Base-by-base conservation (phyloP, 1,139 yeast species). In the Groenewaldozyma auringiensis region DNA sequence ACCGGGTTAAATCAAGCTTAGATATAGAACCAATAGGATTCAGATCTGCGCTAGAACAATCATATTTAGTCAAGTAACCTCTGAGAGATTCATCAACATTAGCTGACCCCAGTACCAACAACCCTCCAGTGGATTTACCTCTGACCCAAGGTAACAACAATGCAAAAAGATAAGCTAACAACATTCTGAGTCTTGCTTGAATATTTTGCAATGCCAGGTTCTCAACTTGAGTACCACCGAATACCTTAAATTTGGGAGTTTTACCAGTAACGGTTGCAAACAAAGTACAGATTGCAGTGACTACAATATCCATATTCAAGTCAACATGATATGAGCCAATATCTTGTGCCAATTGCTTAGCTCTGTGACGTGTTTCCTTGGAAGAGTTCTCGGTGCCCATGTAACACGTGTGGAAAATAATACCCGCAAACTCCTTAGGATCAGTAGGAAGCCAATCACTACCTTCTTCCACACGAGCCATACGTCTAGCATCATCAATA, bases 21-120 rank as follows among this genome's bases (percentile, higher is more conserved):
- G 97, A 88, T 44, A 92, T 85, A 22, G 97, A 96, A 14, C 99
- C 99, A 57, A 92, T 92, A 14, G 98, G 99, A 61, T 92, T 92
- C 50, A 92, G 77, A 67, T 92, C 99, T 1, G 98, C 98, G 35
- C 94, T 82, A 13, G 96, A 88, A 63, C 96, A 88, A 64, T 92
- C 99, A 64, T 92, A 92, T 63, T 92, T 92, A 13, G 99, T 92
- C 60, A 94, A 72, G 60, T 92, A 92, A 0, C 99, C 99, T 52
- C 99, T 74, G 51, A 92, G 69, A 57, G 95, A 87, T 63, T 92
- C 99, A 64, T 92, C 99, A n/a, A 92, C 98, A 62, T 92, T 92
- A 4, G 98, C 96, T 61, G 94, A 82, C 1, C 98, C 98, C 47
- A 92, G 71, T 6, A 92, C 99, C 38, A 92, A 70, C 43, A 92